Percentiles rank a stretch among this genome's conserved stretches.
Conservation (phyloP, 805 yeast genomes). For the Saturnispora quitensis region DNA sequence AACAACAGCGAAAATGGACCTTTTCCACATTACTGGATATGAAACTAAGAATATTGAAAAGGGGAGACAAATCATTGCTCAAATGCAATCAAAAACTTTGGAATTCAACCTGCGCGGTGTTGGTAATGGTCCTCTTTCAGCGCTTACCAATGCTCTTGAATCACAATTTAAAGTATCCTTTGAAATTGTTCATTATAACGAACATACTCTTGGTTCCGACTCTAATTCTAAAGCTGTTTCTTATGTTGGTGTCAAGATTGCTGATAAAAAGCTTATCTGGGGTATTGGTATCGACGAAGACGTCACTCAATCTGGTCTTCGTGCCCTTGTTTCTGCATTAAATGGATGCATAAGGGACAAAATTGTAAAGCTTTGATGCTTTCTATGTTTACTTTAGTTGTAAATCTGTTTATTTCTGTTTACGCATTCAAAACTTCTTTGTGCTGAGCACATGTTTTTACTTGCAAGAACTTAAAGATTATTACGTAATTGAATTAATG, state of each 20-base stretch:
- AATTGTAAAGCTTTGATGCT: constrained; percentile 13
- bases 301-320: constrained; percentile 46
- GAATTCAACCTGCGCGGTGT: constrained; percentile 37
- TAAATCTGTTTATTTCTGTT: not conserved
- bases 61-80: constrained; percentile 38
- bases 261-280: constrained; percentile 29
- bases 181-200: constrained; percentile 63
- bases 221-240: constrained; percentile 69
- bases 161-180: constrained; percentile 38
- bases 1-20: constrained; percentile 11
- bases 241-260: constrained; percentile 33
- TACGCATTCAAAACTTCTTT: not conserved
- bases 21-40: constrained; percentile 22
- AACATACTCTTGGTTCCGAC: constrained; percentile 71
- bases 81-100: constrained; percentile 33
- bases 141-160: constrained; percentile 56
- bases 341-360: constrained; percentile 26
- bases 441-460: not conserved
- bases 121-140: constrained; percentile 82
- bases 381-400: not conserved
- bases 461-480: not conserved
- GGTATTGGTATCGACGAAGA: constrained; percentile 53
- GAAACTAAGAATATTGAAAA: constrained; percentile 28
- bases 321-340: constrained; percentile 40
- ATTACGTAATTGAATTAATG: not conserved